These are phyloP conservation scores for Aristolochia californica DNA, from an alignment of 164 flowering plant genomes.

Conservation along the genomic window DNA sequence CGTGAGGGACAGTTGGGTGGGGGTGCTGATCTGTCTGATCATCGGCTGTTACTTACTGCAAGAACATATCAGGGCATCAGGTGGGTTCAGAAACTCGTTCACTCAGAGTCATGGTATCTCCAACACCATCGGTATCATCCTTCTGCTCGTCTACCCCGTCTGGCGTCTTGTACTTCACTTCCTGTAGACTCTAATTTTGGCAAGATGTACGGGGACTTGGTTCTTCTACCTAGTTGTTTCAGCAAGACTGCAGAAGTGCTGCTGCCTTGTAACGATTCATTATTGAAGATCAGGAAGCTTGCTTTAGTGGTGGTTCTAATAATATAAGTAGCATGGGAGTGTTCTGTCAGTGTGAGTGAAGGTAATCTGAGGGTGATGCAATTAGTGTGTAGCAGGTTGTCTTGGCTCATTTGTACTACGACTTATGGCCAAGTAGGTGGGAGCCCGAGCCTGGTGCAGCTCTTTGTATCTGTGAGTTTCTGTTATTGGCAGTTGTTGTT, in stretches of 20 bases:
- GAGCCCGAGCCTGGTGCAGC: too few species aligned
- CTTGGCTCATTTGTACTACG: too few species aligned
- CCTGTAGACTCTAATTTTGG: constrained; percentile 1
- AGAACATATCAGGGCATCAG: constrained; percentile 86
- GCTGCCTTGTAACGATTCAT: not conserved
- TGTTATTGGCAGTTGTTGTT: too few species aligned
- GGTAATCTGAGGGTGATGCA: too few species aligned
- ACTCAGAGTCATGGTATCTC: constrained; percentile 64
- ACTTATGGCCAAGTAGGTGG: too few species aligned
- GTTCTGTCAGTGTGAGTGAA: too few species aligned
- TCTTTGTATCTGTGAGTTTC: too few species aligned
- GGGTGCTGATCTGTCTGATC: constrained; percentile 40
- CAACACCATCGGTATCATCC: constrained; percentile 72
- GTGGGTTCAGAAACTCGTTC: constrained; percentile 86
- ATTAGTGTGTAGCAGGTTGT: too few species aligned
- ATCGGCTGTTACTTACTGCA: constrained; percentile 82
- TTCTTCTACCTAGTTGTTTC: not conserved
- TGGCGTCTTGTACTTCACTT: constrained; percentile 53
- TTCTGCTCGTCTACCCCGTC: constrained; percentile 60
- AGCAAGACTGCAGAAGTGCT: not conserved
- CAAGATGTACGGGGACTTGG: not conserved
- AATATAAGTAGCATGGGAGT: too few species aligned
- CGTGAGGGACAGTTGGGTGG: constrained; percentile 40
- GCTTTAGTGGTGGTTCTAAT: too few species aligned
- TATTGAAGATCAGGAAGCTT: too few species aligned